Base-by-base conservation (phyloP, 306 rosid genomes). In the Pyrus pyrifolia region DNA sequence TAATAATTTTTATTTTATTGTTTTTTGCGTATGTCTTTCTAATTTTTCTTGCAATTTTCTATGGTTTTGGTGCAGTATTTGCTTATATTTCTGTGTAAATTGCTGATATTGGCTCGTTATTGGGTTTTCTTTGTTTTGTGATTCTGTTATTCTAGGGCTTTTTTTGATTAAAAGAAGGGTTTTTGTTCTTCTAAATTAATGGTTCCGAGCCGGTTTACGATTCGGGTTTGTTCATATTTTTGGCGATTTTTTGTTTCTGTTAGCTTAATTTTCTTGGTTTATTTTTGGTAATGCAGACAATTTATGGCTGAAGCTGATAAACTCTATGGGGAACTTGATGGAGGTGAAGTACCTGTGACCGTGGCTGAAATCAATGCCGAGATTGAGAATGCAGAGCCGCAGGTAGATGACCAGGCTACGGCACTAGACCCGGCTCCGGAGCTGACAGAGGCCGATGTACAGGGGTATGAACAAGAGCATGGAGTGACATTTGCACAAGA, bases 251-350 rank as follows among this genome's bases (percentile, higher is more conserved):
- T 11, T 27, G n/a, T 42, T 62, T 29, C 35, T 27, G 6, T 19
- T 21, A 9, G 22, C 23, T 5, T 23, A 61, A 29, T 71, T 38
- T 4, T 45, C 2, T 58, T 45, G 22, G 5, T 45, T 72, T 82
- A 31, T 46, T 76, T 44, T 76, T 68, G 8, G 15, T 27, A 12
- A 44, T 78, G 71, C 81, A 79, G 85, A 23, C 58, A 44, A 51
- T 29, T 61, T 67, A 93, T 93, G 98, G 98, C 90, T 38, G 93
- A 90, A 57, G 87, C 79, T 60, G 97, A 88, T 46, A 85, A 86
- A 76, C 82, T 58, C 79, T 68, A 59, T 51, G 80, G 68, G 51
- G 85, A 71, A 23, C 77, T 61, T 46, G 83, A 67, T 5, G 87
- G 74, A 14, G 83, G 78, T n/a, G 68, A 77, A 49, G 49, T 44